Evolutionary conservation across 2,329 filamentous ascomycete species (phyloP), one percentile per base, ranked within the genome.

Genomic region (Didymella segeticola): DNA sequence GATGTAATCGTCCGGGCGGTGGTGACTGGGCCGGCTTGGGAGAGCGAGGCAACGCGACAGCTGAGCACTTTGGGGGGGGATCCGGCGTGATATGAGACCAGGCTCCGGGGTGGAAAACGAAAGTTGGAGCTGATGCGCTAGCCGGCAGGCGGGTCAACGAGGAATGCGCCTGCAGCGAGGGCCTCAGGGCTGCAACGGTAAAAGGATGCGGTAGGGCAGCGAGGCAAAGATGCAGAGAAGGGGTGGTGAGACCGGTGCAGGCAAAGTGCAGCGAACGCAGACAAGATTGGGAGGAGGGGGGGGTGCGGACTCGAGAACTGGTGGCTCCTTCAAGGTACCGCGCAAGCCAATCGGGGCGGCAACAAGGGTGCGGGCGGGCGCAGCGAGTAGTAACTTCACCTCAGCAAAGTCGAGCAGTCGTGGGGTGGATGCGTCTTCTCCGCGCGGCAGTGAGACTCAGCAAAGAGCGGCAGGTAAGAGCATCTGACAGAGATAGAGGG

Each of bases 91-190:
- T 61, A 66, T 63, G 62, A 56, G 64, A 50, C 41, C 47, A 42
- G 45, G 48, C 37, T 53, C 45, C 46, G 48, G 23, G 50, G 55
- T 49, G 58, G 48, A 51, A 52, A 54, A 43, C 43, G 54, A 46
- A 52, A 49, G 48, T 38, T 34, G 47, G 43, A 51, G 63, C 38
- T 53, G 63, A 33, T 60, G 65, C 69, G 63, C 67, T 70, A 69
- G 63, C 46, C 43, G 49, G 43, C 30, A 31, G 45, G 36, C 53
- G 50, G 57, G 58, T 33, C 45, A 50, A 47, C 48, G 47, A 60
- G 59, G 56, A 66, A 65, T 63, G 65, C 53, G 66, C 62, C 59
- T 63, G 67, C 65, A 68, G 64, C 56, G 49, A 56, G 50, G 47
- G 38, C 38, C 25, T 27, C 38, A 14, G 38, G 15, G 61, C 58